Base-by-base conservation (phyloP, 305 asterid species). In the Solanum hybrid region DNA sequence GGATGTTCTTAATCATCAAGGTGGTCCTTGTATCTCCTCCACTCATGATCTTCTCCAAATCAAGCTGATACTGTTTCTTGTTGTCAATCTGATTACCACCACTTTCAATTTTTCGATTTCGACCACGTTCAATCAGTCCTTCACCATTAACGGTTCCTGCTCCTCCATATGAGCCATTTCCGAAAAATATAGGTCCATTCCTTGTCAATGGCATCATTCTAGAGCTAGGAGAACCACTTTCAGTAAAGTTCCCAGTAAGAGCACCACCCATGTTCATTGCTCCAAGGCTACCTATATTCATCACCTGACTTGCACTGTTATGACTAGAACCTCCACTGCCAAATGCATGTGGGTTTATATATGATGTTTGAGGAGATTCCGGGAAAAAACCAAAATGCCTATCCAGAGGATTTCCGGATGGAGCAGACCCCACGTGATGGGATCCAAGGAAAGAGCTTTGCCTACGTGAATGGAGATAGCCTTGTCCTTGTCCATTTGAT, bases 11-110 rank as follows among this genome's bases (percentile, higher is more conserved):
- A 75, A 97, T 95, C 98, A 97, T 96, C 94, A 96, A 92, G 33
- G 99, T 97, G 83, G 99, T 97, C 94, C 99, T 94, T 86, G 89
- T 90, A 92, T 97, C 99, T 92, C 94, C 99, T 77, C 98, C 97
- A 45, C 91, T 95, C 22, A 90, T 87, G 82, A 97, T 97, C 92
- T 93, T 97, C 89, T 96, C 98, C 96, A 97, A 91, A 93, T 97
- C 99, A 91, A 97, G 98, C 91, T 95, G 99, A 94, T 94, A 97
- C 78, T 95, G 99, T 89, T 92, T 96, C 91, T 96, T 97, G 93
- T 94, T 94, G 84, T 97, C 98, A 77, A 94, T 89, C 93, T 93
- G 97, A 91, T 88, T 93, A 91, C 95, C 98, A 91, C 94, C 98
- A 89, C 89, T 91, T 29, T 95, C 99, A 78, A 90, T 89, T 91